Evolutionary conservation across 768 basidiomycete species (phyloP), one percentile per base, ranked within the genome.

Genomic region (Tylopilus cervinicoccineus): DNA sequence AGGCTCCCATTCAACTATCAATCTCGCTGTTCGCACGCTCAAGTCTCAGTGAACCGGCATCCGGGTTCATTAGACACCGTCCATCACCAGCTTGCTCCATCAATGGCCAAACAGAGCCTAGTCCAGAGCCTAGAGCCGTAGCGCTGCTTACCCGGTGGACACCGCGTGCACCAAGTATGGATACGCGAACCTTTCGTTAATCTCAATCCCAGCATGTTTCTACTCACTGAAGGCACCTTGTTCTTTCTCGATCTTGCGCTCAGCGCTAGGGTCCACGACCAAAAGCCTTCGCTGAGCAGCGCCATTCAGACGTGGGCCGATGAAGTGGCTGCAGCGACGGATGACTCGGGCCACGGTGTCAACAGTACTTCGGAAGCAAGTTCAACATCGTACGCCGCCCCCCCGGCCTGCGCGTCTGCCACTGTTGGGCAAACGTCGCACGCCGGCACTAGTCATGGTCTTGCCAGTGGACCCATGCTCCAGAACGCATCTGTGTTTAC

Each of bases 171-270:
- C 32, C 9, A 43, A 43, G 23, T 34, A 34, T 26, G 24, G 24
- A 23, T 34, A 6, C n/a, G 12, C 20, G 20, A 24, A 4, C 22
- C 8, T 20, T 22, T 13, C 17, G 10, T 5, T 10, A 2, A 5
- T 26, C 7, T 13, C 12, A 20, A 23, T 7, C 28, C 20, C 27
- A 47, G 13, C 27, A 48, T 48, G 47, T 42, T 42, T 42, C 6
- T 23, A n/a, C 47, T 48, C 47, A 43, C 47, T 20, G 33, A 48
- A 29, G 47, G 41, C 34, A 48, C 40, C 13, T 10, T 48, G 12
- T 43, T 48, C 27, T 48, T 48, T 5, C 41, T 48, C 28, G 22
- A 48, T 37, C 47, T 48, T 20, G 34, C 47, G n/a, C 27, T 43
- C 27, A 24, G 8, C 9, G 20, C 33, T 3, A 43, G 47, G 41